phyloP scores from a whole-genome alignment of 2,329 filamentous ascomycete genomes.

The Curvularia verruculosa region DNA sequence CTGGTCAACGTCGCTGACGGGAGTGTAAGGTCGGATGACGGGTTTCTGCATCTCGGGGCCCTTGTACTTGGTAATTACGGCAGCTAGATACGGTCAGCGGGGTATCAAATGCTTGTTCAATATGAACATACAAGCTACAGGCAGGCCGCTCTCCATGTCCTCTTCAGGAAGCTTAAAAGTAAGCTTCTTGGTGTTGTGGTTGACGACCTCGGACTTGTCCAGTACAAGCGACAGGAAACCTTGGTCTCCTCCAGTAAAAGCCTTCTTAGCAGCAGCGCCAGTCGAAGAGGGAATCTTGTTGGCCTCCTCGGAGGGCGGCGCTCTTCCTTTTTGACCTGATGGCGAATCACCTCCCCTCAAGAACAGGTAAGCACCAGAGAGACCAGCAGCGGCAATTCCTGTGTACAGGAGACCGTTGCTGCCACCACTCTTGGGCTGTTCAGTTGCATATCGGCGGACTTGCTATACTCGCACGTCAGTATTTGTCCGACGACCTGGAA shows the following conservation, averaged over 20 bases:
- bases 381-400: conserved; percentile 63
- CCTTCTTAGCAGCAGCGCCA: conserved; percentile 53
- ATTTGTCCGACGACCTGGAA: conserved; percentile 6
- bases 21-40: conserved; percentile 90
- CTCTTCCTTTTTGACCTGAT: conserved; percentile 30
- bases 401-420: conserved; percentile 59
- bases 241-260: conserved; percentile 85
- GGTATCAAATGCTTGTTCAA: background rate
- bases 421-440: conserved; percentile 59
- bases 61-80: conserved; percentile 91
- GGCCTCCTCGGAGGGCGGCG: conserved; percentile 43
- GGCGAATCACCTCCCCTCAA: conserved; percentile 40
- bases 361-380: conserved; percentile 62
- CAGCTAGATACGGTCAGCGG: conserved; percentile 54
- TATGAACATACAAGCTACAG: conserved; percentile 68
- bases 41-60: conserved; percentile 82
- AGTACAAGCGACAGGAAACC: conserved; percentile 85
- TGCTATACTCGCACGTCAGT: conserved; percentile 54
- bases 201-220: conserved; percentile 77
- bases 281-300: conserved; percentile 50
- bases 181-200: conserved; percentile 94
- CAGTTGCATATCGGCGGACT: conserved; percentile 75
- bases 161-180: conserved; percentile 85
- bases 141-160: conserved; percentile 82
- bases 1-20: conserved; percentile 81